phyloP scores from a whole-genome alignment of 768 basidiomycete species.

The Suillus clintonianus region DNA sequence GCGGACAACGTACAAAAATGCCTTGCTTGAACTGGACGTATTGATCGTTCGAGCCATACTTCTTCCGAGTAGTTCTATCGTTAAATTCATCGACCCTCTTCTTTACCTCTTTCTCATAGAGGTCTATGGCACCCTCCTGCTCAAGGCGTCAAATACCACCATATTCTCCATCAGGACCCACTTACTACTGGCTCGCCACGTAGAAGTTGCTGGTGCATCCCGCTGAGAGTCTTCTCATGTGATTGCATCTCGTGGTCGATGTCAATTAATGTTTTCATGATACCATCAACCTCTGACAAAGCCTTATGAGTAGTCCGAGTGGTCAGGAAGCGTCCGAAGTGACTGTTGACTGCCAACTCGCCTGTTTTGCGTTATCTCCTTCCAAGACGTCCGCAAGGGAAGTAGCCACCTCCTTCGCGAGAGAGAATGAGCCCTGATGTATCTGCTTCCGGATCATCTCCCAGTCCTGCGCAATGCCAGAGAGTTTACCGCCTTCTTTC shows the following conservation, averaged over 20 bases:
- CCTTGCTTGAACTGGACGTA: constrained; percentile 65
- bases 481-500: constrained; percentile 51
- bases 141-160: constrained; percentile 6
- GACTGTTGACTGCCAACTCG: constrained; percentile 25
- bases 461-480: constrained; percentile 68
- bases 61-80: constrained; percentile 72
- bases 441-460: constrained; percentile 50
- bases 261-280: constrained; percentile 73
- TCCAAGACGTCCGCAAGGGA: constrained; percentile 66
- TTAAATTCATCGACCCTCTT: constrained; percentile 48
- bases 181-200: constrained; percentile 63
- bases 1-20: constrained; percentile 57
- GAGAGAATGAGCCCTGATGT: constrained; percentile 42
- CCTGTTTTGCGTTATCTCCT: constrained; percentile 52
- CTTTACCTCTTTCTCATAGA: constrained; percentile 52
- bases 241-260: constrained; percentile 59
- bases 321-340: background rate
- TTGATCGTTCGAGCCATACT: constrained; percentile 62
- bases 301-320: constrained; percentile 37
- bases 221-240: constrained; percentile 55
- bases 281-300: constrained; percentile 58
- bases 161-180: constrained; percentile 6
- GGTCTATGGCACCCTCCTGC: constrained; percentile 52
- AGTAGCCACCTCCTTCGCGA: constrained; percentile 54
- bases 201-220: constrained; percentile 57